Base-by-base conservation (phyloP, 1,284 basidiomycete species). In the Rhodotorula sp. region DNA sequence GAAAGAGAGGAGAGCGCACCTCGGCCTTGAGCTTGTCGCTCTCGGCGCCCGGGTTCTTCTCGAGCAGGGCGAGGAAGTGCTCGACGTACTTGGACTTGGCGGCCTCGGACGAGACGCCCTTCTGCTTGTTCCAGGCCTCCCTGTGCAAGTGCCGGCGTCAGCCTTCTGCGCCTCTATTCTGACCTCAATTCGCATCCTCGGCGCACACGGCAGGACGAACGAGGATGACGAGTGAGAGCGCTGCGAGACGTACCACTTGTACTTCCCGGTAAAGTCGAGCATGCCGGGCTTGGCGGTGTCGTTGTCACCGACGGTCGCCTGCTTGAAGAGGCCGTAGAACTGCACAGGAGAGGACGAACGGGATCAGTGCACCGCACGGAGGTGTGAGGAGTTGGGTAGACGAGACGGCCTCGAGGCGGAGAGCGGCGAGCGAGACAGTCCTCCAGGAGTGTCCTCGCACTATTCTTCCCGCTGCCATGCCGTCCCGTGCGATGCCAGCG, bases 251-350 rank as follows among this genome's bases (percentile, higher is more conserved):
- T 70, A 91, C 91, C 91, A 92, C 82, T 92, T 93, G 64, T 87
- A 87, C 81, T 89, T 90, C 73, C 88, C 91, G n/a, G 82, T 81
- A 78, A 92, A 91, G 78, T 92, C 89, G 47, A 92, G 77, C 81
- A 91, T 62, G 34, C 90, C 89, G 24, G 91, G 91, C 31, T 86
- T 82, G 4, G 81, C 44, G 63, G 81, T 87, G 78, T 84, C 87
- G 67, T 86, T 85, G 80, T 92, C 87, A 58, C 94, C 93, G 63
- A 88, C 79, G 50, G 85, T 92, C 55, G 86, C 92, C 90, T 94
- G 92, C 85, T 96, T 97, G 85, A 85, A 96, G 80, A 89, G 87
- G 77, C 85, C 86, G 85, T 97, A 96, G 84, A 95, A 95, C 93
- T 95, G 78, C 26, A 11, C 22, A 47, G 30, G 28, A 51, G 60